Percentiles rank a stretch among this genome's conserved stretches.
Evolutionary conservation across 2,329 filamentous ascomycete species (phyloP).

Genomic region (Ascochyta fabae): DNA sequence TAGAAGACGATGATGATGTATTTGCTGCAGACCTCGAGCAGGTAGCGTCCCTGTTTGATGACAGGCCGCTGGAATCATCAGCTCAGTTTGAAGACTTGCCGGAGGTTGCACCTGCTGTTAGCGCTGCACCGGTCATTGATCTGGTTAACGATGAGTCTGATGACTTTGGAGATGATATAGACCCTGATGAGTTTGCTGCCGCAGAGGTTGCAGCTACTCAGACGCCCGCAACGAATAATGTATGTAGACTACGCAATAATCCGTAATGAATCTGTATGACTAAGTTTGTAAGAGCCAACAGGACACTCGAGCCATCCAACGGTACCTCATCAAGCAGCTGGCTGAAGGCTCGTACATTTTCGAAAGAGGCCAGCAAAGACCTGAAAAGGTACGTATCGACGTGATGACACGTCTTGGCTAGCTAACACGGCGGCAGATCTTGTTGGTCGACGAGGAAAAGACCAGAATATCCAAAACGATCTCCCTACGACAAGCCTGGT

Average conservation of each 20-base stretch:
- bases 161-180: constrained; percentile 73
- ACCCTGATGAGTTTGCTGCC: constrained; percentile 73
- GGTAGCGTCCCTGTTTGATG: constrained; percentile 63
- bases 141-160: constrained; percentile 56
- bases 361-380: constrained; percentile 63
- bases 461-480: constrained; percentile 71
- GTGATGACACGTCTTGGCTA: background rate
- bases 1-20: constrained; percentile 56
- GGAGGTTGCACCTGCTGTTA: background rate
- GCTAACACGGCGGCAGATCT: constrained; percentile 63
- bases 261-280: constrained; percentile 50
- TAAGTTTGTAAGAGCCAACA: constrained; percentile 72
- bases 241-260: constrained; percentile 57
- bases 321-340: constrained; percentile 81
- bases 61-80: constrained; percentile 39
- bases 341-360: constrained; percentile 72
- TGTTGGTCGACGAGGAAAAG: constrained; percentile 82
- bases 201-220: constrained; percentile 77
- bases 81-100: constrained; percentile 5
- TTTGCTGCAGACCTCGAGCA: constrained; percentile 66
- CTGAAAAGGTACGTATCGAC: constrained; percentile 70
- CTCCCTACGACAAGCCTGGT: constrained; percentile 84
- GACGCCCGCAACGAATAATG: constrained; percentile 56
- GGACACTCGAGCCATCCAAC: constrained; percentile 78
- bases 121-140: constrained; percentile 28